Evolutionary conservation across 164 flowering plant species (phyloP).

Genomic region (Tinospora cordifolia): DNA sequence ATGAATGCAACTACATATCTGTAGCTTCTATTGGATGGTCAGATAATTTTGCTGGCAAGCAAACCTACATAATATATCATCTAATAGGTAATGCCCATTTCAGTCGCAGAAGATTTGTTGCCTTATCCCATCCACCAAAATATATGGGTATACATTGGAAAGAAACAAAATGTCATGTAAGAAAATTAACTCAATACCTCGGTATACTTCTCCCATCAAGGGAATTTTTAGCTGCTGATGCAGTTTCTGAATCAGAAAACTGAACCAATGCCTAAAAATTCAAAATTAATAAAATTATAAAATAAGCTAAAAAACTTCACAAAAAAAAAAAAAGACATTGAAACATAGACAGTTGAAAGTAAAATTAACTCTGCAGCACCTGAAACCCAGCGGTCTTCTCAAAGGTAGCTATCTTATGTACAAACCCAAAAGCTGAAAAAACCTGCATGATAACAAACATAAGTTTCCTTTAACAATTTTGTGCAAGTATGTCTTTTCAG

Average conservation of each 20-base stretch:
- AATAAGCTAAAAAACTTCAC: constrained; percentile 10
- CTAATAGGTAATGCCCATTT: not conserved
- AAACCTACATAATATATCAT: not conserved
- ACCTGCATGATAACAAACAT: constrained; percentile 58
- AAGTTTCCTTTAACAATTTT: not conserved
- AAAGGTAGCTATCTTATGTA: constrained; percentile 94
- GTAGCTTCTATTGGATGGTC: not conserved
- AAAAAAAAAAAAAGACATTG: not conserved
- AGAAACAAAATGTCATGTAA: too few species aligned
- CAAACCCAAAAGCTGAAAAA: constrained; percentile 95
- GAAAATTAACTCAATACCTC: constrained; percentile 45
- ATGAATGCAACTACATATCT: constrained; percentile 1
- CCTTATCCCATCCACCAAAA: too few species aligned
- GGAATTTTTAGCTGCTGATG: constrained; percentile 75
- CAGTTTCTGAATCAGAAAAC: constrained; percentile 78
- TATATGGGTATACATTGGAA: too few species aligned
- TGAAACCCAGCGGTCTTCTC: constrained; percentile 99
- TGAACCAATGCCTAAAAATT: constrained; percentile 80
- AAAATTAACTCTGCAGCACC: constrained; percentile 35
- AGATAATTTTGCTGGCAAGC: not conserved
- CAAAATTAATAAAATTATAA: too few species aligned
- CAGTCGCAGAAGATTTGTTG: too few species aligned
- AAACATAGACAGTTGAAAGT: not conserved
- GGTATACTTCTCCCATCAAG: constrained; percentile 96
- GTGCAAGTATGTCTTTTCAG: not conserved